Conservation (phyloP, 345 rosid genomes). For the Anastatica hierochuntica region DNA sequence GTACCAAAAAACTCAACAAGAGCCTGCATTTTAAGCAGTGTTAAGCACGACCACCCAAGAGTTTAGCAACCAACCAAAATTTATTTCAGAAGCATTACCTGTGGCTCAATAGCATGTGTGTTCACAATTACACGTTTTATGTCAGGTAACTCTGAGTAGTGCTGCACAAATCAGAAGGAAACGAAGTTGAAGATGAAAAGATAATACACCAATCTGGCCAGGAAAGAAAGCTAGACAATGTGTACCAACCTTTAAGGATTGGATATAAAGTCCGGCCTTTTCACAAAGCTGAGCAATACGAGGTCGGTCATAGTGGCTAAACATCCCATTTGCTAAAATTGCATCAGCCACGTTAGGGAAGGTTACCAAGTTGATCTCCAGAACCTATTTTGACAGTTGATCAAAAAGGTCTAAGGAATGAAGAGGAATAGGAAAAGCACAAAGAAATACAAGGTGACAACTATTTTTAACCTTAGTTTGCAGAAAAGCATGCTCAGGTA, state of each 20-base stretch:
- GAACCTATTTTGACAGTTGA: slow-evolving; percentile 47
- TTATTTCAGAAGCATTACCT: no score
- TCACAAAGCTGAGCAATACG: slow-evolving; percentile 98
- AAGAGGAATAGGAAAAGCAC: background rate
- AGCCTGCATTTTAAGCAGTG: no score
- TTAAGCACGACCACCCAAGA: no score
- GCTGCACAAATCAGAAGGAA: no score
- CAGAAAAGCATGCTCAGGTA: slow-evolving; percentile 85
- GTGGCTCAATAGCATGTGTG: no score
- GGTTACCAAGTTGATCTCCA: slow-evolving; percentile 96
- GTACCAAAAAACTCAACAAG: no score
- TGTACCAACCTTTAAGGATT: slow-evolving; percentile 73
- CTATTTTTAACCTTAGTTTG: slow-evolving; percentile 65
- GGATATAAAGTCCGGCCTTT: slow-evolving; percentile 90
- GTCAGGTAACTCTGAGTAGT: no score
- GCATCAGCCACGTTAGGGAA: slow-evolving; percentile 99
- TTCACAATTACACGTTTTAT: no score
- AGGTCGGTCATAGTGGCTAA: slow-evolving; percentile 95
- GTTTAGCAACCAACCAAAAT: no score
- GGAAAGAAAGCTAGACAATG: no score
- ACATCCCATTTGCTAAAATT: slow-evolving; percentile 95
- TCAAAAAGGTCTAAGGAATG: slow-evolving; percentile 1
- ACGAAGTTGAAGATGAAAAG: no score
- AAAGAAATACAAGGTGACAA: background rate
- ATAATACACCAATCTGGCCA: no score